Conservation (phyloP, 805 yeast genomes). For the Nakazawaea ernobii region DNA sequence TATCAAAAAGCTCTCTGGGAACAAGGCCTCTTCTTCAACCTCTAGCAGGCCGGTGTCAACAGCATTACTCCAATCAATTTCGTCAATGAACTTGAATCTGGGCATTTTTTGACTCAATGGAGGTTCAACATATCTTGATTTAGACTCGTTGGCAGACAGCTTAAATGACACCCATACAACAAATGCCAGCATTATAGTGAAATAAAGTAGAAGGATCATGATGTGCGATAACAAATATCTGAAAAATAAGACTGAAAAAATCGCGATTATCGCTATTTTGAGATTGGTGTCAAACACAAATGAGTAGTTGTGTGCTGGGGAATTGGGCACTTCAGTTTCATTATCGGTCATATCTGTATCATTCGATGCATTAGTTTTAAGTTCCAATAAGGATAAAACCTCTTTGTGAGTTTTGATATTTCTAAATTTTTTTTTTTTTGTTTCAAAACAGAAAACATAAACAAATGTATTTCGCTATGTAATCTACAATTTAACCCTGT, state of each 20-base stretch:
- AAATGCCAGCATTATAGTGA: neutral
- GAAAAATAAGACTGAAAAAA: neutral
- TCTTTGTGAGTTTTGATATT: neutral
- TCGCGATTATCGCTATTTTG: neutral
- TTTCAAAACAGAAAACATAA: neutral
- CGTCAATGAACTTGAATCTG: constrained; percentile 20
- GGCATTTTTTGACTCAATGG: constrained; percentile 12
- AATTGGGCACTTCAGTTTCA: neutral
- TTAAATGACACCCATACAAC: neutral
- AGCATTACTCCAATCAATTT: constrained; percentile 24
- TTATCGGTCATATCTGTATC: no score
- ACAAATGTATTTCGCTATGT: neutral
- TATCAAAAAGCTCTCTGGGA: constrained; percentile 45
- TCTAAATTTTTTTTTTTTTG: neutral
- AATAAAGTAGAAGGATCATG: neutral
- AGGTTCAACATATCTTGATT: neutral
- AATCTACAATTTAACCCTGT: constrained; percentile 7
- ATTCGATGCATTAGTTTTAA: no score
- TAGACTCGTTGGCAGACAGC: neutral
- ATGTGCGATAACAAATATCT: neutral
- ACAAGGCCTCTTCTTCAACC: constrained; percentile 20
- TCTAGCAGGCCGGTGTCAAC: constrained; percentile 10
- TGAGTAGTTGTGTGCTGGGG: neutral
- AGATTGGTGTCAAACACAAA: neutral
- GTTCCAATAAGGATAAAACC: no score